A percentile compares a stretch with the other conserved stretches of the same genome.
These are phyloP conservation scores for Deinandra increscens DNA, from an alignment of 129 eudicot species.

Conservation along the genomic window DNA sequence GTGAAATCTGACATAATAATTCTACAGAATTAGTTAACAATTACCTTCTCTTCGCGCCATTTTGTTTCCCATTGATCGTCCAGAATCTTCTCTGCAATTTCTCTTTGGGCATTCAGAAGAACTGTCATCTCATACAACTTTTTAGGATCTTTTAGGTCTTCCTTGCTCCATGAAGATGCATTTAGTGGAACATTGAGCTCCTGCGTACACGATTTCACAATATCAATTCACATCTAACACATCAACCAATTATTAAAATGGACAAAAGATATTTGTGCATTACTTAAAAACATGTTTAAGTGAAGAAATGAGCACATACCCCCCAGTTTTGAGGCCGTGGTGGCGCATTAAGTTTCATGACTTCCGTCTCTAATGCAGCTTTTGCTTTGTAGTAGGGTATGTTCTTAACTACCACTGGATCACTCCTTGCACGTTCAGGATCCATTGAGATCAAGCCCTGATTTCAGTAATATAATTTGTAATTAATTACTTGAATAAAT, in stretches of 20 bases:
- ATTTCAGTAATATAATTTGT: slow-evolving; percentile 7
- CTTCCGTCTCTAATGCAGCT: slow-evolving; percentile 67
- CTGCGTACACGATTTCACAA: slow-evolving; percentile 35
- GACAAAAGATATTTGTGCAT: not conserved
- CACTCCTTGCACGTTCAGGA: slow-evolving; percentile 83
- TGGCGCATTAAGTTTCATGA: slow-evolving; percentile 89
- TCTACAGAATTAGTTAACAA: slow-evolving; percentile 1
- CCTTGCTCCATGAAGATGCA: slow-evolving; percentile 81
- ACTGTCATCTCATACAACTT: slow-evolving; percentile 83
- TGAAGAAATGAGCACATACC: slow-evolving; percentile 42
- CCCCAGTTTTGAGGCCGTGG: slow-evolving; percentile 97
- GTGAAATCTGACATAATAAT: slow-evolving; percentile 8
- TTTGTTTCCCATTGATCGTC: slow-evolving; percentile 87
- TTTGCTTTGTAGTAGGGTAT: slow-evolving; percentile 75
- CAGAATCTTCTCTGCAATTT: slow-evolving; percentile 75
- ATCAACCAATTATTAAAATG: not conserved
- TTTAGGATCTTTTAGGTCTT: slow-evolving; percentile 86
- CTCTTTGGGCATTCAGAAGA: slow-evolving; percentile 85
- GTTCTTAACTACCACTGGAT: slow-evolving; percentile 80
- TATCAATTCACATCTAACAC: not conserved
- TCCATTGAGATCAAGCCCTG: slow-evolving; percentile 82
- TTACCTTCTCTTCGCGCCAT: slow-evolving; percentile 93
- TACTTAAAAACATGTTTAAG: not conserved
- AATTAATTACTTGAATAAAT: slow-evolving; percentile 1
- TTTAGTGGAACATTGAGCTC: slow-evolving; percentile 72